Evolutionary conservation across 768 basidiomycete species (phyloP), one percentile per base, ranked within the genome.

Genomic region (Pisolithus orientalis): DNA sequence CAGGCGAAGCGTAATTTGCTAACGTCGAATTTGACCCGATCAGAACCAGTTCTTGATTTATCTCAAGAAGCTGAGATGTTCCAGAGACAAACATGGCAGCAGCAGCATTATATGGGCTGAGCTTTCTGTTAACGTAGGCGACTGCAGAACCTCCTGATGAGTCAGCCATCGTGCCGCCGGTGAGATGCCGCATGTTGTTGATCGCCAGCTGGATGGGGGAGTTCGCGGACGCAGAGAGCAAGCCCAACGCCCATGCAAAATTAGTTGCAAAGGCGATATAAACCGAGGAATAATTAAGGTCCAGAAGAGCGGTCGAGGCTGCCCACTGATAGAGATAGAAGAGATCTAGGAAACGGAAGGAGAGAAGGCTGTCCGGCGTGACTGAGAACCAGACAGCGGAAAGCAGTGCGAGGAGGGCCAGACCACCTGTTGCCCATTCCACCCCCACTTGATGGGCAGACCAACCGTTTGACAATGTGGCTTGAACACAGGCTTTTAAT

Each of bases 391-490:
- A 79, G 49, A 79, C 57, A 44, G 78, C 72, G 34, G 79, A 76
- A 44, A 69, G 59, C 42, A 86, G 70, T 1, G 87, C 84, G 9
- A 84, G 72, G 24, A 92, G 63, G 37, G 80, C 72, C 31, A 90
- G 73, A 17, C 75, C 83, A 24, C 80, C 88, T 7, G 87, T 85
- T 1, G 79, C 72, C 88, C 90, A 95, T 59, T 83, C 79, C 11
- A 92, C 94, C 13, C 80, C 80, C 10, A 72, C 65, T 64, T 90
- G 89, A 53, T 80, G 82, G 1, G 83, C 79, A 1, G 93, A 89
- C 79, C 85, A 85, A 9, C 94, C 94, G 64, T 99, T 99, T 16
- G 90, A 85, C 10, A 97, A 73, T 2, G 93, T 94, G 16, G 93
- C 82, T 67, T 94, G 92, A 7, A 99, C 79, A 61, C 95, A 99